Base-by-base conservation (phyloP, 2,329 filamentous ascomycete species). In the Colletotrichum sp. region DNA sequence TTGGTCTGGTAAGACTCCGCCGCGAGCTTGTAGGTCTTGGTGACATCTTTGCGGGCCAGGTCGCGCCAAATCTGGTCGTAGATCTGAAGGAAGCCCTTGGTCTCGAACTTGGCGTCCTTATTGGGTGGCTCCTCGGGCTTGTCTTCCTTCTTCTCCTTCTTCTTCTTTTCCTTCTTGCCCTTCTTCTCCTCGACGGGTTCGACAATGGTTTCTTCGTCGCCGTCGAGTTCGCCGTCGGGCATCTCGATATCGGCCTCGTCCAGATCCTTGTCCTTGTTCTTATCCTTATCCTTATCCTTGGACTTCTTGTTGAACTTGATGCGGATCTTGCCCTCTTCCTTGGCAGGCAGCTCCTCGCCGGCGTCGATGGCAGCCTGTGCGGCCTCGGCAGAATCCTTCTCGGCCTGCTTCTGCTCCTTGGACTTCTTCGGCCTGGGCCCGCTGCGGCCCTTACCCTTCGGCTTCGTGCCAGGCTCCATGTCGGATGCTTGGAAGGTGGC, bases 51-150 rank as follows among this genome's bases (percentile, higher is more conserved):
- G 76, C 95, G 93, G 4, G 96, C 95, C 80, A 99, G 92, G 82
- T 99, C 97, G 78, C 96, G 94, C 93, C 95, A 98, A 79, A 98
- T 98, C 84, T 98, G 96, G 81, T 98, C 96, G 84, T 98, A 98
- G 74, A 99, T 96, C 84, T 98, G 96, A 81, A 98, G 96, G 87
- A 98, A 99, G 22, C 95, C 96, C 83, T 98, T 98, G 67, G 96
- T 97, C 79, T 95, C 93, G 85, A 95, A 97, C 76, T 90, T 90
- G 76, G 91, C 90, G 75, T 93, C 90, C 27, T 91, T 88, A 6
- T 91, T 89, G 48, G 88, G 86, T 11, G 86, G 84, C 32, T 90
- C 87, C 72, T 89, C 89, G 59, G 84, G 84, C 82, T 87, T 89
- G 70, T 84, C 81, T 72, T 86, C 83, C 52, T 85, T 85, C 79